Evolutionary conservation across 1,284 basidiomycete species (phyloP).

Genomic region (Chalciporus sp.): DNA sequence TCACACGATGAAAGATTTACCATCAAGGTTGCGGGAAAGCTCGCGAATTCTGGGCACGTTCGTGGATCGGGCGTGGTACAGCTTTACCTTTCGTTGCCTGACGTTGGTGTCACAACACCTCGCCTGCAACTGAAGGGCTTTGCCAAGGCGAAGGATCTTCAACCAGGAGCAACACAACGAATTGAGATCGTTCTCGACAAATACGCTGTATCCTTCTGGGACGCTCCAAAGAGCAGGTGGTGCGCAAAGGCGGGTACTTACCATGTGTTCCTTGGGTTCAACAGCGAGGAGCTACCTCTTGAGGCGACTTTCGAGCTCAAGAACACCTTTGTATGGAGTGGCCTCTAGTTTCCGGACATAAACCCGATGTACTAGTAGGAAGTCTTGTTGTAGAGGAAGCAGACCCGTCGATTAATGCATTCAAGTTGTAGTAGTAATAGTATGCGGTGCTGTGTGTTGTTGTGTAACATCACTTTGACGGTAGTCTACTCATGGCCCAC

Average conservation of each 20-base stretch:
- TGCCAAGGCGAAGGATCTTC: constrained; percentile 1
- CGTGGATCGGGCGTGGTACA: background rate
- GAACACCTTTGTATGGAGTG: constrained; percentile 2
- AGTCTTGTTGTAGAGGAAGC: too few species aligned
- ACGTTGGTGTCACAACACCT: constrained; percentile 4
- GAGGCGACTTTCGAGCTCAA: constrained; percentile 4
- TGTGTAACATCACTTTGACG: too few species aligned
- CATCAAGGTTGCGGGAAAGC: background rate
- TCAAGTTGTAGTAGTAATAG: too few species aligned
- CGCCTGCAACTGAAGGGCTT: constrained; percentile 4
- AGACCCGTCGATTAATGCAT: too few species aligned
- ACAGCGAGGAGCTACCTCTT: background rate
- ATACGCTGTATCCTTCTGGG: constrained; percentile 1
- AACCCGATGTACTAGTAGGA: background rate
- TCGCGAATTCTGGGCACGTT: background rate
- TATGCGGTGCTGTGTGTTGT: background rate
- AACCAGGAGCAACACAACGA: background rate
- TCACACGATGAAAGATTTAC: constrained; percentile 36
- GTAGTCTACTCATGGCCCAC: too few species aligned
- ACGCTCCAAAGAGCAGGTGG: background rate
- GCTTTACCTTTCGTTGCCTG: constrained; percentile 1
- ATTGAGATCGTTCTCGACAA: constrained; percentile 3
- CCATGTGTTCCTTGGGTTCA: background rate
- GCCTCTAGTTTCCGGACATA: background rate
- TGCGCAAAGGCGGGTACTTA: constrained; percentile 4